Evolutionary conservation across 1,139 yeast genomes (phyloP).

Genomic region (Torulaspora globosa): DNA sequence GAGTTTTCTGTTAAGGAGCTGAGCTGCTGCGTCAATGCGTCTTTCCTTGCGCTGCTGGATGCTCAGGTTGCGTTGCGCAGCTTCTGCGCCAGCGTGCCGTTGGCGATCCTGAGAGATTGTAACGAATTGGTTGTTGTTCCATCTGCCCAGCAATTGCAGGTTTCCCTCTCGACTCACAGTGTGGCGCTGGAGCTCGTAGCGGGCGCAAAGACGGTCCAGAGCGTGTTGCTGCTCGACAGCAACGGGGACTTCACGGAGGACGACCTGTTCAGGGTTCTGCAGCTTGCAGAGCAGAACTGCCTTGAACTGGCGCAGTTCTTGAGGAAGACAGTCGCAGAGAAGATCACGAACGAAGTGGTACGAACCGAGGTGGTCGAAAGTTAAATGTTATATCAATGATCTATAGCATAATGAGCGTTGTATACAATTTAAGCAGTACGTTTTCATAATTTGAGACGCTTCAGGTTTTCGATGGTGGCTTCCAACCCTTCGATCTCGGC

Average conservation of each 20-base stretch:
- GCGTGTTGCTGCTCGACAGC: slow-evolving; percentile 65
- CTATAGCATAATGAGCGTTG: slow-evolving; percentile 1
- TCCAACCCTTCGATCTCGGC: slow-evolving; percentile 89
- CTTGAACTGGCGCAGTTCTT: slow-evolving; percentile 44
- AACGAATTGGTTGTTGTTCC: slow-evolving; percentile 46
- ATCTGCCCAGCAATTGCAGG: slow-evolving; percentile 38
- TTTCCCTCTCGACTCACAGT: slow-evolving; percentile 59
- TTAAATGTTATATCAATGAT: background rate
- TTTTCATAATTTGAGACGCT: slow-evolving; percentile 58
- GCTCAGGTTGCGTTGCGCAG: slow-evolving; percentile 68
- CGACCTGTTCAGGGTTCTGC: slow-evolving; percentile 49
- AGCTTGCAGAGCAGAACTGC: slow-evolving; percentile 47
- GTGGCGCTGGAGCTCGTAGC: slow-evolving; percentile 53
- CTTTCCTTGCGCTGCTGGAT: slow-evolving; percentile 69
- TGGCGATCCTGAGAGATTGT: slow-evolving; percentile 41
- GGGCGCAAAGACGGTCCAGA: slow-evolving; percentile 47
- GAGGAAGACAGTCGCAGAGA: slow-evolving; percentile 47
- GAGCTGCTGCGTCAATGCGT: slow-evolving; percentile 67
- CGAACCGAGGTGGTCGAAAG: slow-evolving; percentile 11
- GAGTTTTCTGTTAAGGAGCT: slow-evolving; percentile 50
- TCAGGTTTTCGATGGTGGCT: slow-evolving; percentile 70
- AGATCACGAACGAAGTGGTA: slow-evolving; percentile 35
- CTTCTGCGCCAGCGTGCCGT: slow-evolving; percentile 55
- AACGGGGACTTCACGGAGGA: slow-evolving; percentile 62
- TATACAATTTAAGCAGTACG: slow-evolving; percentile 2